phyloP scores from a whole-genome alignment of 2,329 filamentous ascomycete genomes.

The Botrytis byssoidea region DNA sequence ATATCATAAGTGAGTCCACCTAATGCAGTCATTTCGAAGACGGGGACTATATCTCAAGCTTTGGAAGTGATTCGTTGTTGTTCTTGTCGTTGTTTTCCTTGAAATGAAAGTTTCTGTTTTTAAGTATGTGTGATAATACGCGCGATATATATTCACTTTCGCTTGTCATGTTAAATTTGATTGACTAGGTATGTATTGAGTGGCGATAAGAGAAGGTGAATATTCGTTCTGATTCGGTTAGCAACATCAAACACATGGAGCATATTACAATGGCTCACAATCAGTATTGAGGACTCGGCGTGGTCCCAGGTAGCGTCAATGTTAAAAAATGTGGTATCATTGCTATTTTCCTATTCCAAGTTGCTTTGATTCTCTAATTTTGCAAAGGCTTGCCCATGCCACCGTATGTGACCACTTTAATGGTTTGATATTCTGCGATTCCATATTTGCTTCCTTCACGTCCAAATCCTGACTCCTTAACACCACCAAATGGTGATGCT shows the following conservation, averaged over 20 bases:
- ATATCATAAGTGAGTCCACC: no score
- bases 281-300: background rate
- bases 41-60: background rate
- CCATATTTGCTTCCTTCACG: constrained; percentile 55
- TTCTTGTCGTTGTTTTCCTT: background rate
- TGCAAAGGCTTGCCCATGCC: constrained; percentile 60
- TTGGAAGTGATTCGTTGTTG: background rate
- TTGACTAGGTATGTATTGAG: background rate
- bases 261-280: background rate
- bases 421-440: constrained; percentile 52
- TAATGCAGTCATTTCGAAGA: background rate
- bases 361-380: constrained; percentile 23
- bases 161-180: background rate
- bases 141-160: background rate
- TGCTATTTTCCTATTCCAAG: background rate
- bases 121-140: background rate
- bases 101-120: background rate
- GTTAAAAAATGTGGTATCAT: constrained; percentile 11
- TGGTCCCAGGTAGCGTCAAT: background rate
- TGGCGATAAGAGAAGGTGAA: background rate
- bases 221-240: background rate
- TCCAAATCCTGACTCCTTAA: constrained; percentile 57
- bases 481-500: constrained; percentile 55
- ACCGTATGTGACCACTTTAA: constrained; percentile 52
- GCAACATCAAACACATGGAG: background rate